Conservation (phyloP, 2,329 filamentous ascomycete genomes). For the Ophiosphaerella korrae region DNA sequence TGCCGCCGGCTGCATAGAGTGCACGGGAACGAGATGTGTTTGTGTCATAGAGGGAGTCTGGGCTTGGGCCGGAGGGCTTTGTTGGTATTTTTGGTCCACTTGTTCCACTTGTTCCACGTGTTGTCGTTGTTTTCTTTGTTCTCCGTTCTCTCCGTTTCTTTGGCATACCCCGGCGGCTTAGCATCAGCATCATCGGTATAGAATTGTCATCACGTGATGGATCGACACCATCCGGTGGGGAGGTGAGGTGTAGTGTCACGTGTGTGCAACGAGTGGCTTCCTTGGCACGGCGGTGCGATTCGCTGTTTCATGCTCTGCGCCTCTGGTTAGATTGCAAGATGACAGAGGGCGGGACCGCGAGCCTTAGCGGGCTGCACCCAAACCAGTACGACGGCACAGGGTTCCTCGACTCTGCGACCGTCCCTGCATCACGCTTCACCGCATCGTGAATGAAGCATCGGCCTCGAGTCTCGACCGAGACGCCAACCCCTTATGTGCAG, state of each 20-base stretch:
- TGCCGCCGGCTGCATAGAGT: slow-evolving; percentile 23
- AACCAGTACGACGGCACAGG: neutral
- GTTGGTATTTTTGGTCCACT: no score
- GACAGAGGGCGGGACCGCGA: no score
- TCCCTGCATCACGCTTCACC: slow-evolving; percentile 17
- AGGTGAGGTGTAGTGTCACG: neutral
- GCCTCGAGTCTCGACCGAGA: slow-evolving; percentile 6
- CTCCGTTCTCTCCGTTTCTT: neutral
- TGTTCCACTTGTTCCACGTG: no score
- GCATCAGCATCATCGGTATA: slow-evolving; percentile 10
- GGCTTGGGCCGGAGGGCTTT: slow-evolving; percentile 6
- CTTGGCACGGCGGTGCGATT: slow-evolving; percentile 16
- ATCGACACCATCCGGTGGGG: no score
- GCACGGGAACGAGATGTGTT: neutral
- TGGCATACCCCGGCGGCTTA: slow-evolving; percentile 3
- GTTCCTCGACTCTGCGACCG: neutral
- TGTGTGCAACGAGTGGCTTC: neutral
- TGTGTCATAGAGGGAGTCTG: neutral
- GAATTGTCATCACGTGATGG: slow-evolving; percentile 4
- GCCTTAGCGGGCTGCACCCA: no score
- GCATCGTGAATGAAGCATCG: slow-evolving; percentile 14
- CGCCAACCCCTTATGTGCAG: slow-evolving; percentile 17
- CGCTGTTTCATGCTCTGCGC: neutral
- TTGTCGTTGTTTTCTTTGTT: neutral
- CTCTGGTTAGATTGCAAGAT: neutral